These are phyloP conservation scores for Exophiala sideris DNA, from an alignment of 2,329 filamentous ascomycete genomes.

Conservation along the genomic window DNA sequence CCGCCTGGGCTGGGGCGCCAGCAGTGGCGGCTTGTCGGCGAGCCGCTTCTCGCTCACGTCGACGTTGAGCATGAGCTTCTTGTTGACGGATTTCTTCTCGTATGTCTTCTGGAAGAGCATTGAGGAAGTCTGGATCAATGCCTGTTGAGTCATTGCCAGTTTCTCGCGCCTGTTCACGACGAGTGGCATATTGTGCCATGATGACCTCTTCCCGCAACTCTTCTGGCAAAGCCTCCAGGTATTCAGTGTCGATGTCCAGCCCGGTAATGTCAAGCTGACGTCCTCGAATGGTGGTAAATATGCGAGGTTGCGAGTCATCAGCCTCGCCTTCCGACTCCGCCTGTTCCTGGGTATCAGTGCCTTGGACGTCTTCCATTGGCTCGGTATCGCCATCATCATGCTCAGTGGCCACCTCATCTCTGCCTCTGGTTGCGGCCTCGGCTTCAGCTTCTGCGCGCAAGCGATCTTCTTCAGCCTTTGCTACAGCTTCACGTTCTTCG, in stretches of 20 bases:
- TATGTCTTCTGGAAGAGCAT: slow-evolving; percentile 86
- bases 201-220: slow-evolving; percentile 96
- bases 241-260: slow-evolving; percentile 89
- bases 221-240: slow-evolving; percentile 94
- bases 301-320: slow-evolving; percentile 56
- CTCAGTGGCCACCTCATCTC: slow-evolving; percentile 28
- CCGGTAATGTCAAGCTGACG: slow-evolving; percentile 90
- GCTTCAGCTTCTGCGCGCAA: slow-evolving; percentile 51
- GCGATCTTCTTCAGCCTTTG: slow-evolving; percentile 52
- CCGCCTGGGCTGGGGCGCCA: slow-evolving; percentile 53
- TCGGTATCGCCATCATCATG: slow-evolving; percentile 35
- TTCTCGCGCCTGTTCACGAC: slow-evolving; percentile 75
- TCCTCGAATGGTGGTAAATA: slow-evolving; percentile 80
- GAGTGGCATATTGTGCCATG: slow-evolving; percentile 79
- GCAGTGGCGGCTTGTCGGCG: slow-evolving; percentile 58
- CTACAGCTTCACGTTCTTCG: slow-evolving; percentile 67
- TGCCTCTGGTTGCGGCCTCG: slow-evolving; percentile 36
- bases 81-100: slow-evolving; percentile 87
- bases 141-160: slow-evolving; percentile 45
- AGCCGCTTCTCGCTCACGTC: slow-evolving; percentile 77
- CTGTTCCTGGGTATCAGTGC: slow-evolving; percentile 39
- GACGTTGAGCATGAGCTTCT: slow-evolving; percentile 82
- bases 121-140: slow-evolving; percentile 70
- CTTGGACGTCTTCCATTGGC: slow-evolving; percentile 76
- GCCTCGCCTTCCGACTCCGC: slow-evolving; percentile 31